Base-by-base conservation (phyloP, 2,329 filamentous ascomycete genomes). In the Trichoderma cornu-damae region DNA sequence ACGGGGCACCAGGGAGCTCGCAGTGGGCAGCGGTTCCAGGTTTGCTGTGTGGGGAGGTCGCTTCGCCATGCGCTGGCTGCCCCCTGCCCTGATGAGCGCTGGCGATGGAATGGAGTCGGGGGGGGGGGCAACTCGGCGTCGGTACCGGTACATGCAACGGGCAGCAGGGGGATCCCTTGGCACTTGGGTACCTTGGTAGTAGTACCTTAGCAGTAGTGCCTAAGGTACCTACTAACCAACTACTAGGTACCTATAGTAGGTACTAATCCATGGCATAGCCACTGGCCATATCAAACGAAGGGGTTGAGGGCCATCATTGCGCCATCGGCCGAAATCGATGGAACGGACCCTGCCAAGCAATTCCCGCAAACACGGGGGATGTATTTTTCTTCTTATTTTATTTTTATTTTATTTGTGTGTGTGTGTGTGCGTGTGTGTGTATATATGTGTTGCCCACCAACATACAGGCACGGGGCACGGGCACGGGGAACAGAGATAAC, bases 81-180 rank as follows among this genome's bases (percentile, higher is more conserved):
- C 48, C 48, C n/a, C n/a, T n/a, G n/a, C n/a, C n/a, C n/a, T n/a
- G n/a, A n/a, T 51, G 48, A 40, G 18, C 48, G 16, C 4, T 5
- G 22, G 14, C 34, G 44, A 24, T 34, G 44, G 30, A 14, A 32
- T 28, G 44, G 16, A 18, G 37, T 16, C 6, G 20, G 9, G 16
- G 34, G 44, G 9, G 14, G 40, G 40, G 20, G 38, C 38, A 5
- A 16, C 11, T n/a, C 5, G 18, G 30, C 51, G 30, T 9, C 14
- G 14, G 51, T 54, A 54, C 51, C 30, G 40, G 40, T 54, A 44
- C 38, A 22, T n/a, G 37, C 49, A 38, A 16, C n/a, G n/a, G n/a
- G 42, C 5, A 18, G 35, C 35, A 40, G 16, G 37, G 20, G n/a
- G n/a, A n/a, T n/a, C n/a, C n/a, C n/a, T n/a, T n/a, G n/a, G n/a